Percentiles rank a stretch among this genome's conserved stretches.
These are phyloP conservation scores for Diaporthe velutina DNA, from an alignment of 2,329 filamentous ascomycete species.

Conservation along the genomic window DNA sequence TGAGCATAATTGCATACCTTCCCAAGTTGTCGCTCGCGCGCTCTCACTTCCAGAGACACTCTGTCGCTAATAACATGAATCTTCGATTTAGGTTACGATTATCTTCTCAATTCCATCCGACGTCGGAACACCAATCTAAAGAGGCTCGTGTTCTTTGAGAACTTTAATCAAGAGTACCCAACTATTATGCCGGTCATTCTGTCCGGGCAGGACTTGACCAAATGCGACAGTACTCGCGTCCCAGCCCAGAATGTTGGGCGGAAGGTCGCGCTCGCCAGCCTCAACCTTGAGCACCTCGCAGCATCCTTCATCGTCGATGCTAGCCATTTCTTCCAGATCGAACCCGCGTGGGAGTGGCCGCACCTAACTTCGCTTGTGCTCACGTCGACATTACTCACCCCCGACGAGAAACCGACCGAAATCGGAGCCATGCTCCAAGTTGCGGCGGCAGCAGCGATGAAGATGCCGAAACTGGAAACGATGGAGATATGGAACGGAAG, in stretches of 20 bases:
- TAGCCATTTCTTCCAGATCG: slow-evolving; percentile 45
- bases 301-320: slow-evolving; percentile 48
- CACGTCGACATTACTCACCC: slow-evolving; percentile 47
- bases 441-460: slow-evolving; percentile 44
- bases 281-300: slow-evolving; percentile 46
- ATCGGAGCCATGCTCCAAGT: slow-evolving; percentile 42
- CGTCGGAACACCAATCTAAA: too few species aligned
- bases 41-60: too few species aligned
- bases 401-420: slow-evolving; percentile 39
- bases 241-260: neutral
- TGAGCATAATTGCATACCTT: too few species aligned
- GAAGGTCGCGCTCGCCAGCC: slow-evolving; percentile 40
- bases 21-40: slow-evolving; percentile 28
- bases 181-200: slow-evolving; percentile 12
- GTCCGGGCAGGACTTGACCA: slow-evolving; percentile 41
- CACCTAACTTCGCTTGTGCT: slow-evolving; percentile 49
- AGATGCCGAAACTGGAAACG: slow-evolving; percentile 49
- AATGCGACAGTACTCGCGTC: neutral
- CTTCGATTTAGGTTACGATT: too few species aligned
- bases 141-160: slow-evolving; percentile 48
- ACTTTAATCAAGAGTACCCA: slow-evolving; percentile 49
- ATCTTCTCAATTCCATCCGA: too few species aligned
- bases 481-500: slow-evolving; percentile 52
- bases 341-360: slow-evolving; percentile 46
- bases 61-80: too few species aligned